phyloP scores from a whole-genome alignment of 169 alveolate genomes.

The Plasmodium vinckei region DNA sequence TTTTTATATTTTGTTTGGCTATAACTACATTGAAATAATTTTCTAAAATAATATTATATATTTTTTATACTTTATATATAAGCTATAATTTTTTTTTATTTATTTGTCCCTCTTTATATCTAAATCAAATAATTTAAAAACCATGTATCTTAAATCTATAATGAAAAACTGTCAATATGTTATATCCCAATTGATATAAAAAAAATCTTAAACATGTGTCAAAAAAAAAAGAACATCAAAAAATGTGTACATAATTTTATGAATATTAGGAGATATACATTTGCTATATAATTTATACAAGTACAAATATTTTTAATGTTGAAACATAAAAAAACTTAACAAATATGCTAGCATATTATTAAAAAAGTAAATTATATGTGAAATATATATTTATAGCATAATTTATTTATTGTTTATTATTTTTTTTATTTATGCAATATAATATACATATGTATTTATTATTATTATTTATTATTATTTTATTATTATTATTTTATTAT shows the following conservation, averaged over 20 bases:
- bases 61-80: not conserved
- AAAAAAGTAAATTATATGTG: too few species aligned
- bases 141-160: slow-evolving; percentile 37
- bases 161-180: slow-evolving; percentile 19
- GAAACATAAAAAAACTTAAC: not conserved
- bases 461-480: too few species aligned
- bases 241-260: slow-evolving; percentile 21
- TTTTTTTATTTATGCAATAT: not conserved
- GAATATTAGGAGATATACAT: slow-evolving; percentile 11
- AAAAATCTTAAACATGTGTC: slow-evolving; percentile 24
- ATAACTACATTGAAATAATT: not conserved
- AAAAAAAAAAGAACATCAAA: slow-evolving; percentile 40
- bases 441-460: not conserved
- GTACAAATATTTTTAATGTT: not conserved
- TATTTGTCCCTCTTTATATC: slow-evolving; percentile 11
- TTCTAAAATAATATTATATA: not conserved
- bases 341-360: not conserved
- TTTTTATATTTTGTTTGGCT: not conserved
- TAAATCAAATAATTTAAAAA: slow-evolving; percentile 43
- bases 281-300: not conserved
- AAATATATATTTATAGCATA: not conserved
- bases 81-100: not conserved
- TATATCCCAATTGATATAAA: slow-evolving; percentile 25
- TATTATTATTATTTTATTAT: too few species aligned
- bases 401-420: not conserved